A percentile compares a stretch with the other conserved stretches of the same genome.
Evolutionary conservation across 257 asterid species (phyloP).

Genomic region (Nyctanthes arbortristis): DNA sequence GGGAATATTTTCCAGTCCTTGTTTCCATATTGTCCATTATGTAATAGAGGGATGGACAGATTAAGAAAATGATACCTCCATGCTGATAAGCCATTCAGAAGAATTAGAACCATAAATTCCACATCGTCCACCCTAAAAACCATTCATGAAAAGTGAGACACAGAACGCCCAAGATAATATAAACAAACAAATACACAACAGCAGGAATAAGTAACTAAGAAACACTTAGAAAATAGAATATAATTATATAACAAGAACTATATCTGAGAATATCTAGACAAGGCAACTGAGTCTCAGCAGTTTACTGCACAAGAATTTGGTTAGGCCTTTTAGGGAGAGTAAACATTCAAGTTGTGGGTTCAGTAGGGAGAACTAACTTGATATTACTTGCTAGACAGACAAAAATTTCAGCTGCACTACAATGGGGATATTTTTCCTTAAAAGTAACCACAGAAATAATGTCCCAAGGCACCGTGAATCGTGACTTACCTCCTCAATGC

Average conservation of each 20-base stretch:
- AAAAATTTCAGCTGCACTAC: background rate
- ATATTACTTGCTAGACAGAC: background rate
- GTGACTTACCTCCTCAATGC: constrained; percentile 67
- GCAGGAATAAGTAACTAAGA: background rate
- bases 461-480: background rate
- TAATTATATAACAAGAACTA: background rate
- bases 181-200: background rate
- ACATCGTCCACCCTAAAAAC: constrained; percentile 85
- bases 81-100: constrained; percentile 92
- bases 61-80: constrained; percentile 67
- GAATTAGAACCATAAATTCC: constrained; percentile 94
- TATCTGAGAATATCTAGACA: background rate
- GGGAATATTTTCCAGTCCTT: constrained; percentile 2
- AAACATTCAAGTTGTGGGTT: background rate
- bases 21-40: background rate
- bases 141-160: constrained; percentile 27
- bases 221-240: background rate
- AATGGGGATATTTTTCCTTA: background rate
- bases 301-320: background rate
- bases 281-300: background rate
- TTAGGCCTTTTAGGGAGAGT: too few species aligned
- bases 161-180: background rate
- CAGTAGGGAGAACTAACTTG: background rate
- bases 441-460: background rate
- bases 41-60: background rate